These are phyloP conservation scores for Neoarthrinium moseri DNA, from an alignment of 2,329 filamentous ascomycete species.

Conservation along the genomic window DNA sequence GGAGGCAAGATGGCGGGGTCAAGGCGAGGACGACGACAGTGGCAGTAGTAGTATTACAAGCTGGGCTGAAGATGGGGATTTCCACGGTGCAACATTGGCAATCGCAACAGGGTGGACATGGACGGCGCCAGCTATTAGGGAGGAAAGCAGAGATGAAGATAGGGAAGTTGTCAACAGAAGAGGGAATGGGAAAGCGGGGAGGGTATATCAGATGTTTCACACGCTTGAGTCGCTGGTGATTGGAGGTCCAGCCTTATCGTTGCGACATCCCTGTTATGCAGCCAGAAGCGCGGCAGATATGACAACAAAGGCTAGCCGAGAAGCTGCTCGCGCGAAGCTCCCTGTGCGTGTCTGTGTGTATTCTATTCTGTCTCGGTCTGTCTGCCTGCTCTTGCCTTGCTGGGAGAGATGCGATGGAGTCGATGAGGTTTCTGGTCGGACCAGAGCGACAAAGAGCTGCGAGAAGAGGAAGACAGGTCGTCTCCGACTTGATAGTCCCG, in stretches of 20 bases:
- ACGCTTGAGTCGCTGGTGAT: conserved; percentile 6
- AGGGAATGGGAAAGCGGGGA: conserved; percentile 4
- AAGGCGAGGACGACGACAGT: no score
- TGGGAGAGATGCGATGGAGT: no score
- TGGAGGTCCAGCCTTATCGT: conserved; percentile 11
- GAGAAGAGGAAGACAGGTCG: not conserved
- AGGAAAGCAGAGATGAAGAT: not conserved
- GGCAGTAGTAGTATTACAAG: conserved; percentile 2
- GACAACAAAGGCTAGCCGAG: not conserved
- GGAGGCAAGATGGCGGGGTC: conserved; percentile 1
- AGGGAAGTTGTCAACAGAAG: not conserved
- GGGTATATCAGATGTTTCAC: conserved; percentile 10
- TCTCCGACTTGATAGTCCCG: no score
- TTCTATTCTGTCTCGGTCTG: no score
- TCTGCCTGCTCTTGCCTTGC: no score
- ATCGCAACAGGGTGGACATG: not conserved
- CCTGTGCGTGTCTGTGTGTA: no score
- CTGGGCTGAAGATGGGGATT: not conserved
- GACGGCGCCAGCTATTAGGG: not conserved
- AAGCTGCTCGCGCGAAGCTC: no score
- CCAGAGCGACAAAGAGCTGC: no score
- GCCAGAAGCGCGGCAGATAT: not conserved
- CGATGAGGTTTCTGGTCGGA: no score
- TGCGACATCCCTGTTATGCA: conserved; percentile 6
- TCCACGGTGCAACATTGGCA: not conserved